Percentiles rank a stretch among this genome's conserved stretches.
Evolutionary conservation across 2,329 filamentous ascomycete species (phyloP).

Genomic region (Ceratocystis variospora): DNA sequence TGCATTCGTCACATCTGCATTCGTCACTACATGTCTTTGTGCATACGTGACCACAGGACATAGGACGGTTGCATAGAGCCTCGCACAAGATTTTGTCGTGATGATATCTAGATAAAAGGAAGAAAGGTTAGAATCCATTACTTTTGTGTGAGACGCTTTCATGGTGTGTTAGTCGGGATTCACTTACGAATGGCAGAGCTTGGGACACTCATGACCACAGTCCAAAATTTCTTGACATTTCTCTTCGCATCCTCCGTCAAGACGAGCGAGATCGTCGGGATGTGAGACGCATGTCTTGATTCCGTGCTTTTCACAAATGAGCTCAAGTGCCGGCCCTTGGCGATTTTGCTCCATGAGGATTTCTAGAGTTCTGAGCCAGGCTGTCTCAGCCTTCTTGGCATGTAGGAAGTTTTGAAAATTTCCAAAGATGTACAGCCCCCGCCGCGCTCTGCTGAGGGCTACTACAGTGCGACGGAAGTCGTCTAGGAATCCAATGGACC

Average conservation of each 20-base stretch:
- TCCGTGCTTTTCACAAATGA: background rate
- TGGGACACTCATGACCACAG: constrained; percentile 17
- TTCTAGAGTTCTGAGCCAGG: constrained; percentile 26
- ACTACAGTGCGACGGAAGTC: constrained; percentile 47
- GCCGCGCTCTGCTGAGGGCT: constrained; percentile 53
- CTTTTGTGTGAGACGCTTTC: background rate
- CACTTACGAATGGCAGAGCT: background rate
- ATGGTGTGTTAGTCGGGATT: background rate
- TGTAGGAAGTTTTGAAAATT: constrained; percentile 45
- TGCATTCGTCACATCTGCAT: background rate
- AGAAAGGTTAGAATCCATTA: background rate
- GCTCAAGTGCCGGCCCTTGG: constrained; percentile 33
- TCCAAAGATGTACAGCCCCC: constrained; percentile 76
- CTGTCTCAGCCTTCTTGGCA: constrained; percentile 29
- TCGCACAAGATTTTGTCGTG: background rate
- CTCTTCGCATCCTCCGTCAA: constrained; percentile 19
- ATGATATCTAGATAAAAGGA: background rate
- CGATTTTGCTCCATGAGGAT: constrained; percentile 22
- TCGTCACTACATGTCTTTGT: background rate
- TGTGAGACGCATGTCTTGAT: constrained; percentile 24
- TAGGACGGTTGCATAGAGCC: background rate
- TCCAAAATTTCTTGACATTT: constrained; percentile 2
- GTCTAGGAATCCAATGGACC: constrained; percentile 56
- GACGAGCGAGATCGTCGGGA: constrained; percentile 37
- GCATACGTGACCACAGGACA: background rate